Evolutionary conservation across 352 stramenopile species (phyloP).

Genomic region (Phytophthora sojae): DNA sequence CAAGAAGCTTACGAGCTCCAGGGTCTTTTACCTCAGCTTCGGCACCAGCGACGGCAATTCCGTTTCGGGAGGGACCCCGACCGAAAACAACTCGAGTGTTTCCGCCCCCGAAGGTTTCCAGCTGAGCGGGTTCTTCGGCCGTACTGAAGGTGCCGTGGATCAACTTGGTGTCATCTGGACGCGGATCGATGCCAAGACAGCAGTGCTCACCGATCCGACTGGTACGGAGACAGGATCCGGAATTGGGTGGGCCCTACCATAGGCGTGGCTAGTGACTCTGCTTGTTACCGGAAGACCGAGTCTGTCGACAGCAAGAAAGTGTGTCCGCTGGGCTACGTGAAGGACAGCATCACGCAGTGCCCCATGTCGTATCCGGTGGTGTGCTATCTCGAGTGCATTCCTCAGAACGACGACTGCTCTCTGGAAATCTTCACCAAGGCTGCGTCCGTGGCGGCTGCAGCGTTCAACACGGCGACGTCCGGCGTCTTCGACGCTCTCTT

Average conservation of each 20-base stretch:
- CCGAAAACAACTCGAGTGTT: conserved; percentile 9
- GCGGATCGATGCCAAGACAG: background rate
- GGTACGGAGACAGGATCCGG: conserved; percentile 19
- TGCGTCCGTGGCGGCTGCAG: conserved; percentile 28
- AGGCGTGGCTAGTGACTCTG: conserved; percentile 16
- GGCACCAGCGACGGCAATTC: conserved; percentile 6
- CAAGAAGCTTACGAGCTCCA: conserved; percentile 15
- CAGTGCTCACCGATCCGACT: conserved; percentile 13
- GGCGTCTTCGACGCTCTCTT: conserved; percentile 39
- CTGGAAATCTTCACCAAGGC: conserved; percentile 41
- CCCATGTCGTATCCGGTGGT: conserved; percentile 54
- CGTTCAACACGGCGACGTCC: conserved; percentile 33
- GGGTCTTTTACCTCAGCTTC: conserved; percentile 17
- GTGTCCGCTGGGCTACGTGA: conserved; percentile 15
- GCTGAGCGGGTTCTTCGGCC: conserved; percentile 14
- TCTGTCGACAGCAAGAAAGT: conserved; percentile 6
- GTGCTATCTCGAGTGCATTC: conserved; percentile 58
- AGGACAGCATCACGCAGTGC: conserved; percentile 30
- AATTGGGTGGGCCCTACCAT: conserved; percentile 26
- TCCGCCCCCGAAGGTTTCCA: conserved; percentile 10
- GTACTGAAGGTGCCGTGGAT: conserved; percentile 6
- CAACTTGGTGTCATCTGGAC: conserved; percentile 14
- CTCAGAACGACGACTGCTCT: conserved; percentile 55
- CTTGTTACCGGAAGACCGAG: conserved; percentile 24
- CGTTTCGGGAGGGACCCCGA: conserved; percentile 9